Conservation (phyloP, 345 rosid species). For the Rhodomyrtus tomentosa region DNA sequence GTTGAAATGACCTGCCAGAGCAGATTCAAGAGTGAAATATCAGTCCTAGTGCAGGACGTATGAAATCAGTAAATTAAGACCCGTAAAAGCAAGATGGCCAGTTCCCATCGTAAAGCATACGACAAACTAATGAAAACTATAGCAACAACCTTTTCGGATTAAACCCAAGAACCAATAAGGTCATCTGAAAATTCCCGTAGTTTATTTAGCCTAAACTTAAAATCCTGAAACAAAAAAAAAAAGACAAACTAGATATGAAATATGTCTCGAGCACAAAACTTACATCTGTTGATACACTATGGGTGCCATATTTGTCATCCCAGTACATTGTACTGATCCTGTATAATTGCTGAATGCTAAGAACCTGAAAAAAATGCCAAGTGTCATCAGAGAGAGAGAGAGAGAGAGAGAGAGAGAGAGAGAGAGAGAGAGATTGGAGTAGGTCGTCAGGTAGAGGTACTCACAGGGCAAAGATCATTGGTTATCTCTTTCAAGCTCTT, state of each 20-base stretch:
- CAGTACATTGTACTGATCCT: conserved; percentile 95
- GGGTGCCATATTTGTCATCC: conserved; percentile 96
- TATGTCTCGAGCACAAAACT: conserved; percentile 8
- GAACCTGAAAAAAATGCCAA: conserved; percentile 44
- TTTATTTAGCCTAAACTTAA: not conserved
- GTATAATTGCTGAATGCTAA: conserved; percentile 85
- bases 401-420: not conserved
- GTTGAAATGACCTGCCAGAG: conserved; percentile 56
- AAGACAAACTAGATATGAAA: not conserved
- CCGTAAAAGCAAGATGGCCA: not conserved
- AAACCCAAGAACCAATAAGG: not conserved
- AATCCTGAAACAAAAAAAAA: not conserved
- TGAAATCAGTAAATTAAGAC: not conserved
- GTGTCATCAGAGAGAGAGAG: not conserved
- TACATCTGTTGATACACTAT: conserved; percentile 85
- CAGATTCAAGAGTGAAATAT: not conserved
- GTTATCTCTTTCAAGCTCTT: conserved; percentile 85
- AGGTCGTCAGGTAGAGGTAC: not conserved
- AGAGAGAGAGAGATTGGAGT: not conserved
- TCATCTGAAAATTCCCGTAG: not conserved
- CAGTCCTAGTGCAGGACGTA: not conserved
- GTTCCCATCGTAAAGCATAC: not conserved
- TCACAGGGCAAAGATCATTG: conserved; percentile 57
- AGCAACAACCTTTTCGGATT: not conserved
- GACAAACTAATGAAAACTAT: not conserved